Base-by-base conservation (phyloP, 2,329 filamentous ascomycete genomes). In the Penicillium sclerotiorum region DNA sequence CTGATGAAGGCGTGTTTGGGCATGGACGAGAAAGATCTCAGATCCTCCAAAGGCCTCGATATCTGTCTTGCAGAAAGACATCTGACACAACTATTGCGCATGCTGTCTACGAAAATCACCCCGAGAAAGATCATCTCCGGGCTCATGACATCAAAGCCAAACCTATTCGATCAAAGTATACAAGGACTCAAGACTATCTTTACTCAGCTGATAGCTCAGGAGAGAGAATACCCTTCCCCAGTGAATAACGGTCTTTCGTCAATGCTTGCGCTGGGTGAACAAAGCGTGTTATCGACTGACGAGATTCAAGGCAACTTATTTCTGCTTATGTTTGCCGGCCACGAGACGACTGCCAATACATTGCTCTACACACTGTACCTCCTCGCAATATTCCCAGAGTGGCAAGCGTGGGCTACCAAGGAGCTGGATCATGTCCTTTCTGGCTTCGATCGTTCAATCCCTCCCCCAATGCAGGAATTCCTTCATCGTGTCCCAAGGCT, bases 1-100 rank as follows among this genome's bases (percentile, higher is more conserved):
- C 35, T 25, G 11, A 11, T 47, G 23, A 39, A 47, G 9, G 44
- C 44, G 8, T 47, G 44, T 17, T 25, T 47, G 23, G 44, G 35
- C 4, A 15, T 46, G 13, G 44, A 39, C 9, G 27, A 41, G 13
- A 38, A 38, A 4, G 36, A 38, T 11, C 3, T 7, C 25, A 28
- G 13, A 28, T 3, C 25, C 9, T 9, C 9, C 3, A 28, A 13
- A 8, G 3, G 3, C 18, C 8, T 21, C 17, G 18, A 21, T 21
- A 38, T 38, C 36, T 6, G 22, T 9, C 21, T n/a, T 21, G 17
- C 17, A 13, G 17, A 38, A 5, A 38, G 9, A 21, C 18, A 38
- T n/a, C 9, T 38, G 36, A 21, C 17, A 38, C 13, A 5, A 3
- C 5, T 38, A 9, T 38, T 38, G 18, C 6, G 36, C 6, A 38